A percentile compares a stretch with the other conserved stretches of the same genome.
phyloP scores from a whole-genome alignment of 2,329 filamentous ascomycete genomes.

The Cladophialophora exuberans region DNA sequence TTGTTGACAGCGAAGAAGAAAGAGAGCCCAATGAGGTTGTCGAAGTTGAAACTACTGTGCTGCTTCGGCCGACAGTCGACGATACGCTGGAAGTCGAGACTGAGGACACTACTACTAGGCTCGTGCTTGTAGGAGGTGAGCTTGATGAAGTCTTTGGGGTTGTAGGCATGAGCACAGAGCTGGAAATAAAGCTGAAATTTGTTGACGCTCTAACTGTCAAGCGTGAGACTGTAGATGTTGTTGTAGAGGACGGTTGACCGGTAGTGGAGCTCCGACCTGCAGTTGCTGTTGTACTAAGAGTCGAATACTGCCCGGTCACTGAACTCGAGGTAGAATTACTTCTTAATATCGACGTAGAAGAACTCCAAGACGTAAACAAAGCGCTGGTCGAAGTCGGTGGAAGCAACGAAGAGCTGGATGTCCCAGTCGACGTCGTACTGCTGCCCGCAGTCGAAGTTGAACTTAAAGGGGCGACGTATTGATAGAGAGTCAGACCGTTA shows the following conservation, averaged over 20 bases:
- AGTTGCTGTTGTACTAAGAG: too few relatives aligned
- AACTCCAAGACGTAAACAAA: background rate
- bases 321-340: background rate
- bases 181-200: conserved; percentile 1
- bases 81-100: background rate
- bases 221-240: background rate
- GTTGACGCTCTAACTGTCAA: background rate
- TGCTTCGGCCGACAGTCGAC: background rate
- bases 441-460: conserved; percentile 15
- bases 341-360: background rate
- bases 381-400: background rate
- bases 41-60: background rate
- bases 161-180: background rate
- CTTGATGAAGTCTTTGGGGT: conserved; percentile 3
- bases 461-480: conserved; percentile 13
- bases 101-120: background rate
- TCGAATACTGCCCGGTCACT: too few relatives aligned
- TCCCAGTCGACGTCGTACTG: background rate
- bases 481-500: conserved; percentile 33
- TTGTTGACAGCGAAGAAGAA: background rate
- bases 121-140: background rate
- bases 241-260: background rate
- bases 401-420: background rate
- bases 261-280: background rate
- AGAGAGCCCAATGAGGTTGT: background rate